A percentile compares a stretch with the other conserved stretches of the same genome.
These are phyloP conservation scores for Rhizopus microsporus DNA, from an alignment of 371 early-diverging fungal genomes.

Conservation along the genomic window DNA sequence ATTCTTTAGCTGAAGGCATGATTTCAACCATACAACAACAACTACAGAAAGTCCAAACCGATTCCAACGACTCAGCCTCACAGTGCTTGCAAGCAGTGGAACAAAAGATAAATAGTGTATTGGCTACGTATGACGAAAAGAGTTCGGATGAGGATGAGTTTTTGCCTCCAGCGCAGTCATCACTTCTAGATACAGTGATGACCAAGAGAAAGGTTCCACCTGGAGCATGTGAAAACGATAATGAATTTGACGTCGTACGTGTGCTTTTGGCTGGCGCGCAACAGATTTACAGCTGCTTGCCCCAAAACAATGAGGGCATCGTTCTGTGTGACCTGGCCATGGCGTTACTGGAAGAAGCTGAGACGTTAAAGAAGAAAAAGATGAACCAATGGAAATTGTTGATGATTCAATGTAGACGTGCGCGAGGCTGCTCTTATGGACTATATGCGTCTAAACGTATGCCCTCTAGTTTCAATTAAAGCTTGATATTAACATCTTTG, in stretches of 20 bases:
- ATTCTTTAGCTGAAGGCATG: background rate
- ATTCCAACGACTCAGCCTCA: background rate
- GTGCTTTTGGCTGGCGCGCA: conserved; percentile 6
- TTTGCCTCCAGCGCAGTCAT: background rate
- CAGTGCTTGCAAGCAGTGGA: background rate
- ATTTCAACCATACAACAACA: conserved; percentile 5
- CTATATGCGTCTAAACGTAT: conserved; percentile 21
- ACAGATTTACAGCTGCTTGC: conserved; percentile 5
- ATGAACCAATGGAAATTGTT: conserved; percentile 16
- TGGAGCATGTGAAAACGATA: conserved; percentile 24
- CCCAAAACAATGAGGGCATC: conserved; percentile 6
- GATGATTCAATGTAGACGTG: conserved; percentile 16
- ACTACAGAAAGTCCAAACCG: conserved; percentile 3
- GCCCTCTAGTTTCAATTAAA: background rate
- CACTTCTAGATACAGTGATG: background rate
- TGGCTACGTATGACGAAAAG: background rate
- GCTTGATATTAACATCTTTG: background rate
- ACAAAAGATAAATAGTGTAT: background rate
- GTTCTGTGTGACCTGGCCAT: conserved; percentile 11
- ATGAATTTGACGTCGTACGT: conserved; percentile 22
- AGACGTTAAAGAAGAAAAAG: conserved; percentile 19
- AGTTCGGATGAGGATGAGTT: background rate
- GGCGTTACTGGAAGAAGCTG: conserved; percentile 16
- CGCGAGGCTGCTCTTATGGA: conserved; percentile 15
- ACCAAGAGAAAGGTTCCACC: conserved; percentile 12